A percentile compares a stretch with the other conserved stretches of the same genome.
phyloP scores from a whole-genome alignment of 2,329 filamentous ascomycete species.

The Pseudocercospora crystallina region DNA sequence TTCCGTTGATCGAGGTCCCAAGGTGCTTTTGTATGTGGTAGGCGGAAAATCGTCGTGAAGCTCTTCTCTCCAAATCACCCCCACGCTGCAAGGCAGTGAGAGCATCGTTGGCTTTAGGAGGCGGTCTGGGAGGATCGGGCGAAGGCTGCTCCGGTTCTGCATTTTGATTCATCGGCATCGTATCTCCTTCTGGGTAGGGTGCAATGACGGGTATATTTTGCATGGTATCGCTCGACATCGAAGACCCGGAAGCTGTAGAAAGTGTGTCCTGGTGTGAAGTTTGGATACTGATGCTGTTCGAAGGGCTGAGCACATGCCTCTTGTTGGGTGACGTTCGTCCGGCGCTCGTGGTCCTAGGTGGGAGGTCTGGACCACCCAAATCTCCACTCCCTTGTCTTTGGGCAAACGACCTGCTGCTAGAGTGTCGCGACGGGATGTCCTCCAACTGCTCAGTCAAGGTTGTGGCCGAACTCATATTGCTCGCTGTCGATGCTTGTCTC shows the following conservation, averaged over 20 bases:
- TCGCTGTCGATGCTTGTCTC: constrained; percentile 49
- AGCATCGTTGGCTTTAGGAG: constrained; percentile 83
- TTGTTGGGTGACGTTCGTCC: constrained; percentile 44
- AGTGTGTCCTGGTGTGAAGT: constrained; percentile 20
- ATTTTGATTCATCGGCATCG: constrained; percentile 41
- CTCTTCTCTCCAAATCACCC: constrained; percentile 86
- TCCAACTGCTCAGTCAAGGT: constrained; percentile 48
- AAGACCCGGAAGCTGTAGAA: constrained; percentile 57
- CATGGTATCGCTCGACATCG: constrained; percentile 71
- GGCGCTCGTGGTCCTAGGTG: constrained; percentile 49
- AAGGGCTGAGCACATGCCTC: constrained; percentile 41
- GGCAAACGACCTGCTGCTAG: constrained; percentile 42
- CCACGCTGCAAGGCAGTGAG: constrained; percentile 87
- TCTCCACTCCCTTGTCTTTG: constrained; percentile 45
- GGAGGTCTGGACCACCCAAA: constrained; percentile 43
- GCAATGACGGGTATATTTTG: constrained; percentile 74
- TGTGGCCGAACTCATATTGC: constrained; percentile 45
- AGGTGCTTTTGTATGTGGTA: constrained; percentile 97
- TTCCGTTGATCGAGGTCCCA: constrained; percentile 74
- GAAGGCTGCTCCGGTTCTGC: constrained; percentile 39
- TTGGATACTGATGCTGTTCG: constrained; percentile 31
- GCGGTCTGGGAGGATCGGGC: constrained; percentile 63
- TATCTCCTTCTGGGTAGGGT: constrained; percentile 66
- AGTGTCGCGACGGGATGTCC: constrained; percentile 39
- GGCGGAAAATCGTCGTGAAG: constrained; percentile 88